Base-by-base conservation (phyloP, 805 yeast species). In the Jamesozyma piceae region DNA sequence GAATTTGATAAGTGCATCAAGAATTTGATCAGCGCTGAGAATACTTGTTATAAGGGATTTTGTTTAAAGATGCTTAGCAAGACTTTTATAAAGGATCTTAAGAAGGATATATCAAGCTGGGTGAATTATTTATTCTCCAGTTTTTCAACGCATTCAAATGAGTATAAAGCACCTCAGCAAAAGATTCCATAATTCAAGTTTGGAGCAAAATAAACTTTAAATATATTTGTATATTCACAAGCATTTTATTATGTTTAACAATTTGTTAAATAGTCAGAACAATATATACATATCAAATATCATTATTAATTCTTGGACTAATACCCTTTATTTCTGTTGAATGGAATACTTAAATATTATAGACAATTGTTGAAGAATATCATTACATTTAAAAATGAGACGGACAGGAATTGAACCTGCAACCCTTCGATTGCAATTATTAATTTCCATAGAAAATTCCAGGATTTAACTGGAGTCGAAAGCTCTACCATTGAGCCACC, bases 331-430 rank as follows among this genome's bases (percentile, higher is more conserved):
- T n/a, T n/a, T n/a, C n/a, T n/a, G n/a, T n/a, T n/a, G n/a, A n/a
- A n/a, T n/a, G n/a, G n/a, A n/a, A n/a, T n/a, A n/a, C n/a, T n/a
- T n/a, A n/a, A n/a, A n/a, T n/a, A n/a, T n/a, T n/a, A 24, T 24
- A 24, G 28, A 24, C 10, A 24, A 8, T 24, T 6, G 28, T 24
- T n/a, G n/a, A n/a, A n/a, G n/a, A n/a, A 24, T 24, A 24, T 24
- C 11, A 24, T 24, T 8, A 11, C 28, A 24, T 24, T 6, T 24
- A 24, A 11, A 60, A 56, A 53, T 74, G 78, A 72, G 75, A 74
- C 79, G 75, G 78, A 74, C 81, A 75, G 80, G 81, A 76, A 73
- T 76, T 72, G 81, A 76, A 76, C 81, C 80, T 75, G 80, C 80
- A 75, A 74, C 80, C 81, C 72, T 74, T 73, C 73, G 81, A 74